These are phyloP conservation scores for Fusarium sp. DNA, from an alignment of 2,329 filamentous ascomycete species.

Conservation along the genomic window DNA sequence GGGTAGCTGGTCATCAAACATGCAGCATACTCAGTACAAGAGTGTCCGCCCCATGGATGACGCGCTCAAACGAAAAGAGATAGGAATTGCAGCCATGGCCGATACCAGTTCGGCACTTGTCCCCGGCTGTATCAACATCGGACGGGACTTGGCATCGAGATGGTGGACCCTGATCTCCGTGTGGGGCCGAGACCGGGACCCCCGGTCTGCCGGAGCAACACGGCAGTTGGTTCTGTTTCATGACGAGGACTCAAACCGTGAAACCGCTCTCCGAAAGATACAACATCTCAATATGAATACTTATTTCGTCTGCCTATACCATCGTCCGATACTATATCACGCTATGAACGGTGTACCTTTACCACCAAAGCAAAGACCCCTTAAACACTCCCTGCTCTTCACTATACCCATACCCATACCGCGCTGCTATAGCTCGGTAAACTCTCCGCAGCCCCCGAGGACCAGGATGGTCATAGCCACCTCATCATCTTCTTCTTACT, in stretches of 20 bases:
- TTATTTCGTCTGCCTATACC: neutral
- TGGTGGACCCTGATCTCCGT: neutral
- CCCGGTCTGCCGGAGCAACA: neutral
- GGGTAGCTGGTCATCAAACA: neutral
- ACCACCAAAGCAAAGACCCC: neutral
- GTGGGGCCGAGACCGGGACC: neutral
- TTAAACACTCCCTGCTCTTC: neutral
- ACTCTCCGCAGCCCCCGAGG: neutral
- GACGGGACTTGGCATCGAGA: neutral
- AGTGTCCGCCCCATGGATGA: neutral
- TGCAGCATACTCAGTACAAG: neutral
- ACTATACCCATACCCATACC: neutral
- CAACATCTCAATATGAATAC: neutral
- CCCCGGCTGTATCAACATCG: neutral
- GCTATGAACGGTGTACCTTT: neutral
- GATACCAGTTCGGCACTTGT: neutral
- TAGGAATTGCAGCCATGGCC: neutral
- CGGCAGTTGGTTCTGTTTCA: neutral
- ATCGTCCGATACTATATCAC: neutral
- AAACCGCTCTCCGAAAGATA: neutral
- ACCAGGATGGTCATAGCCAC: neutral
- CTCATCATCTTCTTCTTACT: neutral
- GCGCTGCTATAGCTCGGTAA: neutral
- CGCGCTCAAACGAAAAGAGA: neutral
- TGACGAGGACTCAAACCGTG: neutral